Evolutionary conservation across 495 filamentous ascomycete genomes (phyloP).

Genomic region (Diplogelasinospora grovesii): DNA sequence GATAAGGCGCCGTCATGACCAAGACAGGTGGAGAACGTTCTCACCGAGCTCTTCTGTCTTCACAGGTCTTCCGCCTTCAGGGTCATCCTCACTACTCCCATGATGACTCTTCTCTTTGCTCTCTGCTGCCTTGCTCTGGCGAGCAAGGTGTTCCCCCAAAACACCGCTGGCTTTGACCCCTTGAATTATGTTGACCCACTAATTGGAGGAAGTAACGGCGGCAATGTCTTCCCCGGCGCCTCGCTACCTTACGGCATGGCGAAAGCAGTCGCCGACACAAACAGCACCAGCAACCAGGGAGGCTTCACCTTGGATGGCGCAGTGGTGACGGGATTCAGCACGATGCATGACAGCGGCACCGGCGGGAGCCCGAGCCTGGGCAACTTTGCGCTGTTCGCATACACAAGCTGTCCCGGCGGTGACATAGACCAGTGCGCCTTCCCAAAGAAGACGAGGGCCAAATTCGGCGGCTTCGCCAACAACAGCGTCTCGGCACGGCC

Average conservation of each 20-base stretch:
- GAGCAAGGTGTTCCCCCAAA: slow-evolving; percentile 7
- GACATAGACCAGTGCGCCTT: slow-evolving; percentile 59
- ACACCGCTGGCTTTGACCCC: slow-evolving; percentile 30
- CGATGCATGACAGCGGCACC: slow-evolving; percentile 66
- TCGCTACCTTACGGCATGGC: slow-evolving; percentile 71
- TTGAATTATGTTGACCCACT: slow-evolving; percentile 47
- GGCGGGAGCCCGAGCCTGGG: slow-evolving; percentile 63
- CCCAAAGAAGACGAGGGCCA: slow-evolving; percentile 38
- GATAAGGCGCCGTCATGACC: too few relatives aligned
- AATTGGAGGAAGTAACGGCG: slow-evolving; percentile 54
- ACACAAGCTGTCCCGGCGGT: slow-evolving; percentile 56
- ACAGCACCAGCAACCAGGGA: slow-evolving; percentile 57
- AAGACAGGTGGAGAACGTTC: too few relatives aligned
- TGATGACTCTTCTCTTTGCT: slow-evolving; percentile 6
- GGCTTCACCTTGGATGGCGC: slow-evolving; percentile 63
- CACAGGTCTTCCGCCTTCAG: background rate
- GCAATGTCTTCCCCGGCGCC: slow-evolving; percentile 72
- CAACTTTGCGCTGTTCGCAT: slow-evolving; percentile 69
- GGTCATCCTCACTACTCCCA: background rate
- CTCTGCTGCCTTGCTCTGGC: slow-evolving; percentile 8
- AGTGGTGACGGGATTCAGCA: slow-evolving; percentile 58
- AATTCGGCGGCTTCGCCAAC: slow-evolving; percentile 35
- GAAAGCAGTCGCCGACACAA: slow-evolving; percentile 69
- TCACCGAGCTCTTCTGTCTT: too few relatives aligned
- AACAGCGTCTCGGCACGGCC: slow-evolving; percentile 52